These are phyloP conservation scores for Fusarium goolgardi DNA, from an alignment of 2,329 filamentous ascomycete species.

Conservation along the genomic window DNA sequence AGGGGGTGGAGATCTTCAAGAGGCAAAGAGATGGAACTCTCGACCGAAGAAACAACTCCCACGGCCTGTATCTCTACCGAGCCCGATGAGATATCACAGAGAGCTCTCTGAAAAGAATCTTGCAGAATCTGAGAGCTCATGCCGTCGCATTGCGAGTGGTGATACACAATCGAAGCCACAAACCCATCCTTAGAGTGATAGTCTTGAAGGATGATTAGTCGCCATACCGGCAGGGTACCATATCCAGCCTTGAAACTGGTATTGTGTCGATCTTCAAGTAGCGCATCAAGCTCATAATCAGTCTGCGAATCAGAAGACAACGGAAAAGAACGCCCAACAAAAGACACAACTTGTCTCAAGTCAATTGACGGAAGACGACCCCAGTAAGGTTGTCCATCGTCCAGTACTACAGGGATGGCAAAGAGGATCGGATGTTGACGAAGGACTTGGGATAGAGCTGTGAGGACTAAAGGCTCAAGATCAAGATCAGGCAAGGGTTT, in stretches of 20 bases:
- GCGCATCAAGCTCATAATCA: constrained; percentile 1
- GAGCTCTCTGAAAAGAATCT: constrained; percentile 2
- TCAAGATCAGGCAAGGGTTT: background rate
- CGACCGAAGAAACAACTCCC: background rate
- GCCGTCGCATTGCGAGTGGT: constrained; percentile 4
- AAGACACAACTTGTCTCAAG: constrained; percentile 2
- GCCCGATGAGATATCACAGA: background rate
- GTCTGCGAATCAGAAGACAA: background rate
- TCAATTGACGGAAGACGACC: background rate
- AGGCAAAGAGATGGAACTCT: background rate
- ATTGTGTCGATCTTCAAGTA: constrained; percentile 11
- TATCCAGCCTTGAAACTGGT: constrained; percentile 5
- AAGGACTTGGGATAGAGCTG: background rate
- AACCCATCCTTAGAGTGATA: background rate
- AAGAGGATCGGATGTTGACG: background rate
- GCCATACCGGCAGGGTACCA: background rate
- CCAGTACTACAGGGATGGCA: background rate
- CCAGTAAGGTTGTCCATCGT: background rate
- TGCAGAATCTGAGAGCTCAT: constrained; percentile 5
- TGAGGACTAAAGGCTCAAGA: background rate
- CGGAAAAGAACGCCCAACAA: background rate
- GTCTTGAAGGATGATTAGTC: background rate
- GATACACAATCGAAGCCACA: background rate
- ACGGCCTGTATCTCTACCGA: fast-evolving
- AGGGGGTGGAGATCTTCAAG: constrained; percentile 1